These are phyloP conservation scores for Xanthoceras sorbifolium DNA, from an alignment of 345 rosid genomes.

Conservation along the genomic window DNA sequence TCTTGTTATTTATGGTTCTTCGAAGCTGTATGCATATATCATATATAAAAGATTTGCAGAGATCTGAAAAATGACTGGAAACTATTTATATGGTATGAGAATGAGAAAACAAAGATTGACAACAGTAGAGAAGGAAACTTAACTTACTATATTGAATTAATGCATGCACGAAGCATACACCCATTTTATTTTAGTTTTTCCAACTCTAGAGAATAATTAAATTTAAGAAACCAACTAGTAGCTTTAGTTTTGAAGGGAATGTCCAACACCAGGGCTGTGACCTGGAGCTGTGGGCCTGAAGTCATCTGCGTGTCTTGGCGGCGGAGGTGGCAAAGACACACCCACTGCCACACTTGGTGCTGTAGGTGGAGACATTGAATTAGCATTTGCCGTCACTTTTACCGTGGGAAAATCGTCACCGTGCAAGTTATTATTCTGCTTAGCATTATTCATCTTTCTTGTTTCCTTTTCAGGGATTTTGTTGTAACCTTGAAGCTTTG, in stretches of 20 bases:
- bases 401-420: background rate
- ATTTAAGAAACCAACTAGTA: background rate
- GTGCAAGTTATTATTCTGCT: background rate
- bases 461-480: constrained; percentile 14
- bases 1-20: too few species aligned
- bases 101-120: background rate
- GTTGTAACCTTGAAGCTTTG: constrained; percentile 9
- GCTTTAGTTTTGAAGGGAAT: constrained; percentile 41
- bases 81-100: background rate
- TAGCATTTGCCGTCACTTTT: background rate
- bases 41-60: background rate
- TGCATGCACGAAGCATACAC: background rate
- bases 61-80: background rate
- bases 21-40: background rate
- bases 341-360: constrained; percentile 13
- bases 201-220: background rate
- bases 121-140: too few species aligned
- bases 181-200: background rate
- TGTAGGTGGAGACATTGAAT: constrained; percentile 20
- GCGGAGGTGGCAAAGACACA: constrained; percentile 22
- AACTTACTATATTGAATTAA: background rate
- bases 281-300: constrained; percentile 71
- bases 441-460: constrained; percentile 4
- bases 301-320: constrained; percentile 36
- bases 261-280: constrained; percentile 68